Evolutionary conservation across 225 moss, liverwort and hornwort species (phyloP).

Genomic region (Asterella californica): DNA sequence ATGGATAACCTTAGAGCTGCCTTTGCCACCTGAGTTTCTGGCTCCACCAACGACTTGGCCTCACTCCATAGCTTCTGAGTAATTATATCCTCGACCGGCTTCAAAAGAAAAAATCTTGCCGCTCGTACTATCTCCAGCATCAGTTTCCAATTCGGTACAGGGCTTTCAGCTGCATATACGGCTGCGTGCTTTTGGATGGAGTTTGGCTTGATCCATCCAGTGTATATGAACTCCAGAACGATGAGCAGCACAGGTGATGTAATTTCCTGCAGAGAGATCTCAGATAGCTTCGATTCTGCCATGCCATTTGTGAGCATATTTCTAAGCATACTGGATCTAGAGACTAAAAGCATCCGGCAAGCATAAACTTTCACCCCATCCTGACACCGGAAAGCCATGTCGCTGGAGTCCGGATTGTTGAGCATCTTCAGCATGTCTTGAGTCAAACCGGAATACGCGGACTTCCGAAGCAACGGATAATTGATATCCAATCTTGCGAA

Average conservation of each 20-base stretch:
- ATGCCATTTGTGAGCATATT: conserved; percentile 29
- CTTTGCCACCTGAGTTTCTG: conserved; percentile 5
- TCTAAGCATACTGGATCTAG: conserved; percentile 24
- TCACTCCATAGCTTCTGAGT: conserved; percentile 6
- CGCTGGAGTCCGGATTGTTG: conserved; percentile 29
- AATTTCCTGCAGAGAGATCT: conserved; percentile 16
- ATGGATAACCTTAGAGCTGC: conserved; percentile 8
- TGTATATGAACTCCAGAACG: conserved; percentile 29
- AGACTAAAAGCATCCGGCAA: conserved; percentile 18
- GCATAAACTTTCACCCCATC: conserved; percentile 26
- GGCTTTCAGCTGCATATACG: background rate
- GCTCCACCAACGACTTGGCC: background rate
- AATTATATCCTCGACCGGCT: background rate
- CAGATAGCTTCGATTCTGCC: conserved; percentile 13
- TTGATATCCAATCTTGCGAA: conserved; percentile 3
- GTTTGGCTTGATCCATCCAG: conserved; percentile 12
- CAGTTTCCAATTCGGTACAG: conserved; percentile 9
- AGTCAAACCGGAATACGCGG: background rate
- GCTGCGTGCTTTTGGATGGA: background rate
- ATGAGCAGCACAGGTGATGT: conserved; percentile 16
- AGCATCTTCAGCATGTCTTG: conserved; percentile 18
- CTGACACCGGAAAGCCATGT: conserved; percentile 24
- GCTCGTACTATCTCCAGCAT: conserved; percentile 14
- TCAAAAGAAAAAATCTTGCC: conserved; percentile 21
- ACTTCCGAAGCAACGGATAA: background rate